Evolutionary conservation across 2,329 filamentous ascomycete genomes (phyloP).

Genomic region (Neofusicoccum sp.): DNA sequence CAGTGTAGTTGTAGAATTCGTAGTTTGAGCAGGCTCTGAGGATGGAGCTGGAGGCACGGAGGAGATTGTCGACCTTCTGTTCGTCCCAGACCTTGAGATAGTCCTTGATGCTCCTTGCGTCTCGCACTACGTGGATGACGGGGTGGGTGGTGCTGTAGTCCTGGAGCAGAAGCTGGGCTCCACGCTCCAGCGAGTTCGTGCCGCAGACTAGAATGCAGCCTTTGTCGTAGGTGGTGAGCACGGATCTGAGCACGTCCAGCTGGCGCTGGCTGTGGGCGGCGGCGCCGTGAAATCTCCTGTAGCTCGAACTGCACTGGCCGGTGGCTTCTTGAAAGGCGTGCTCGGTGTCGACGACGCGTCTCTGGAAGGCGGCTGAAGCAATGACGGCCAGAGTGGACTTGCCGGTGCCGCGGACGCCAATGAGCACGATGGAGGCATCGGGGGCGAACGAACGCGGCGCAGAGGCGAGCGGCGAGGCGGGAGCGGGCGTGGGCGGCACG

Average conservation of each 20-base stretch:
- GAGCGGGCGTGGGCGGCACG: neutral
- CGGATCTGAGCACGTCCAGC: slow-evolving; percentile 58
- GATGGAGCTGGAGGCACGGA: slow-evolving; percentile 57
- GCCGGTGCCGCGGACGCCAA: slow-evolving; percentile 70
- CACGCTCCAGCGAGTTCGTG: slow-evolving; percentile 65
- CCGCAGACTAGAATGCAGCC: slow-evolving; percentile 70
- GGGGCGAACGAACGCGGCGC: slow-evolving; percentile 48
- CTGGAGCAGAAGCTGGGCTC: slow-evolving; percentile 58
- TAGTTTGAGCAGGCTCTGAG: slow-evolving; percentile 68
- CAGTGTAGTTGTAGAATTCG: slow-evolving; percentile 65
- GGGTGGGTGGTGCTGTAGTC: slow-evolving; percentile 65
- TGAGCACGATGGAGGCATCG: slow-evolving; percentile 69
- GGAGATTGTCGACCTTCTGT: slow-evolving; percentile 57
- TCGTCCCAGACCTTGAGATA: slow-evolving; percentile 57
- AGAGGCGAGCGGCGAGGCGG: neutral
- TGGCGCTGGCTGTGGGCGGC: slow-evolving; percentile 64
- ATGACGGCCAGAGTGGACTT: slow-evolving; percentile 76
- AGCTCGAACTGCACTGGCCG: slow-evolving; percentile 61
- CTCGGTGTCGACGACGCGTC: slow-evolving; percentile 68
- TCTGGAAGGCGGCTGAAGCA: slow-evolving; percentile 67
- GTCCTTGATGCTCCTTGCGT: slow-evolving; percentile 61
- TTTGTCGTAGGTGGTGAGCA: slow-evolving; percentile 58
- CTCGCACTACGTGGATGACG: slow-evolving; percentile 68
- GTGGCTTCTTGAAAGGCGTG: slow-evolving; percentile 64
- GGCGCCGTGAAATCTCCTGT: slow-evolving; percentile 62